A percentile compares a stretch with the other conserved stretches of the same genome.
These are phyloP conservation scores for Talaromyces marneffei DNA, from an alignment of 2,329 filamentous ascomycete genomes.

Conservation along the genomic window DNA sequence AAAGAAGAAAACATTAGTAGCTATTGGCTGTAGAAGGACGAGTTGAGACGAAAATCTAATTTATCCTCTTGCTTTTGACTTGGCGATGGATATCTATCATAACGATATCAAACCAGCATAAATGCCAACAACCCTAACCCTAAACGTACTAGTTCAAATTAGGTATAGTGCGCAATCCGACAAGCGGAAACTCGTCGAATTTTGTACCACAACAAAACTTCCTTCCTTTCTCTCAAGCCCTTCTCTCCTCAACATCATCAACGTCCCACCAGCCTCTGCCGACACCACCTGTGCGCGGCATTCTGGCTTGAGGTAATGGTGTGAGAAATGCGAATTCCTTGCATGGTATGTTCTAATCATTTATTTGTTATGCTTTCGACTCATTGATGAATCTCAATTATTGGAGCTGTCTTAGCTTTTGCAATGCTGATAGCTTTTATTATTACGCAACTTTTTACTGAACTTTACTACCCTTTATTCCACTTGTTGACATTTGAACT, in stretches of 20 bases:
- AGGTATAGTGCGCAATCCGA: not conserved
- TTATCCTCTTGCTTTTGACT: too few relatives aligned
- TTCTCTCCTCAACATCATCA: not conserved
- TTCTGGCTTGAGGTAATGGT: conserved; percentile 10
- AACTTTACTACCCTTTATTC: not conserved
- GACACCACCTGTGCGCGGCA: conserved; percentile 8
- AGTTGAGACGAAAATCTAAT: too few relatives aligned
- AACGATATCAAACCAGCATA: too few relatives aligned
- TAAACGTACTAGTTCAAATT: not conserved
- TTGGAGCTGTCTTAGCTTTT: conserved; percentile 70
- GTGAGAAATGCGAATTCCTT: conserved; percentile 14
- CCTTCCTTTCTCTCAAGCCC: not conserved
- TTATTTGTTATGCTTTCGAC: not conserved
- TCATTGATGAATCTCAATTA: conserved; percentile 56
- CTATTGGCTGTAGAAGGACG: too few relatives aligned
- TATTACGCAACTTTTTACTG: conserved; percentile 36
- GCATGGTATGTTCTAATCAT: conserved; percentile 13
- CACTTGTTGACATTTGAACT: not conserved
- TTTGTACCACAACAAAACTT: conserved; percentile 1
- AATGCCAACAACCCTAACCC: conserved; percentile 2
- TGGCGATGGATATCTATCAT: too few relatives aligned
- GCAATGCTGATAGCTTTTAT: conserved; percentile 56
- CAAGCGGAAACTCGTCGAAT: not conserved
- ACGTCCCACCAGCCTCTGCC: not conserved
- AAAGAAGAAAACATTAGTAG: too few relatives aligned